Evolutionary conservation across 164 flowering plant species (phyloP), one percentile per base, ranked within the genome.

Genomic region (Liriodendron chinense): DNA sequence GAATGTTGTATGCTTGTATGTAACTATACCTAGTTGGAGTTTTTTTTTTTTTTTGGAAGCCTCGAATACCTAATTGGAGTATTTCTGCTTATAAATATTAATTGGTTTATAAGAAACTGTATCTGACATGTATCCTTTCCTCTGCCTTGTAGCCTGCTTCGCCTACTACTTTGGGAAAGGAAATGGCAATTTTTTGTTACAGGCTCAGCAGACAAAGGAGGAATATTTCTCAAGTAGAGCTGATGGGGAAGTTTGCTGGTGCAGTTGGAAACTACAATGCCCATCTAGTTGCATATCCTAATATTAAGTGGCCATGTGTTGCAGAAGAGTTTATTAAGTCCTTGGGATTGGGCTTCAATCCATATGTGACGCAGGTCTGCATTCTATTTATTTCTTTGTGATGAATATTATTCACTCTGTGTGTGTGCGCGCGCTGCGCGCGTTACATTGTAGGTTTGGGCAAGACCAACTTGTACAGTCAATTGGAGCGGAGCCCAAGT

Each of bases 191-290:
- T 71, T 96, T 96, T 82, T 91, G 88, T 73, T 78, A 82, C 76
- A 89, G 99, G 78, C 83, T 94, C 79, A 87, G 89, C 81, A 78
- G 82, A 75, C 89, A 88, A 83, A 88, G 91, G 80, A 72, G 65
- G 67, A 77, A 78, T 9, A 77, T 91, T 72, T 89, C 92, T 76
- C 78, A 85, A 77, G 86, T 89, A 77, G 81, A 83, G 76, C 76
- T 92, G 12, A 73, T 89, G 85, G 98, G 99, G 71, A 96, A 96
- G 84, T 92, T 96, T 85, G 95, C 97, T 66, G 99, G 98, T 81
- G 99, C 98, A 14, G 95, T 92, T 78, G 98, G 99, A 68, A 96
- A 94, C 59, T 94, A 94, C 79, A 94, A 92, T 85, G 97, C 99
- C 9, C 99, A 96, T 87, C 78, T 94, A 70, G 87, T 80, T 79